Percentiles rank a stretch among this genome's conserved stretches.
Evolutionary conservation across 1,284 basidiomycete genomes (phyloP).

Genomic region (Heterobasidion irregulare): DNA sequence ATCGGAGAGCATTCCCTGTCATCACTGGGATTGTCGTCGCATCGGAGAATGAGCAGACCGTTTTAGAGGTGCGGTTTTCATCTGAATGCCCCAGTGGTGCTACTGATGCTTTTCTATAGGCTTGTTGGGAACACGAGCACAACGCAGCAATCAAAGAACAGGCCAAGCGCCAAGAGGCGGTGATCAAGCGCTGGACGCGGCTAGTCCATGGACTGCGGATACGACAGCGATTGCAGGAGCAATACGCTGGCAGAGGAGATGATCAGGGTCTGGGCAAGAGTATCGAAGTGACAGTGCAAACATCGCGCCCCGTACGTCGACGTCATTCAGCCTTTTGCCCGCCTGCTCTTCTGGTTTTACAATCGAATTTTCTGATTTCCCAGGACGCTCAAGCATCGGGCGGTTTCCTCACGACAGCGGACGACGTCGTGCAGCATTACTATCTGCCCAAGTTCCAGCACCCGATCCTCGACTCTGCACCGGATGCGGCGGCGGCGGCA

Average conservation of each 20-base stretch:
- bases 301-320: neutral
- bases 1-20: conserved; percentile 79
- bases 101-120: conserved; percentile 34
- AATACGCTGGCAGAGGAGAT: conserved; percentile 53
- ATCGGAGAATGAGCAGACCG: conserved; percentile 62
- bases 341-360: neutral
- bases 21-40: conserved; percentile 87
- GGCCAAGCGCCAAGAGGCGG: conserved; percentile 71
- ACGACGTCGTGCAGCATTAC: conserved; percentile 65
- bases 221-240: conserved; percentile 70
- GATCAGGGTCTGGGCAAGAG: neutral
- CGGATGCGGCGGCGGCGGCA: conserved; percentile 5
- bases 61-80: conserved; percentile 61
- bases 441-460: conserved; percentile 55
- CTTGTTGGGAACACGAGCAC: conserved; percentile 78
- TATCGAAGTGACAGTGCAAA: neutral
- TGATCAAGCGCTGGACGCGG: conserved; percentile 84
- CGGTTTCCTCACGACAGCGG: conserved; percentile 63
- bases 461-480: conserved; percentile 17
- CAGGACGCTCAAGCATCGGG: conserved; percentile 24
- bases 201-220: conserved; percentile 87
- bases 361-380: neutral
- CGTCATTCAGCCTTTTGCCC: neutral
- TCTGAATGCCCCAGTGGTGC: neutral
- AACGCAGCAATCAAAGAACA: conserved; percentile 72